Conservation (phyloP, 805 yeast genomes). For the Candida vaughaniae region DNA sequence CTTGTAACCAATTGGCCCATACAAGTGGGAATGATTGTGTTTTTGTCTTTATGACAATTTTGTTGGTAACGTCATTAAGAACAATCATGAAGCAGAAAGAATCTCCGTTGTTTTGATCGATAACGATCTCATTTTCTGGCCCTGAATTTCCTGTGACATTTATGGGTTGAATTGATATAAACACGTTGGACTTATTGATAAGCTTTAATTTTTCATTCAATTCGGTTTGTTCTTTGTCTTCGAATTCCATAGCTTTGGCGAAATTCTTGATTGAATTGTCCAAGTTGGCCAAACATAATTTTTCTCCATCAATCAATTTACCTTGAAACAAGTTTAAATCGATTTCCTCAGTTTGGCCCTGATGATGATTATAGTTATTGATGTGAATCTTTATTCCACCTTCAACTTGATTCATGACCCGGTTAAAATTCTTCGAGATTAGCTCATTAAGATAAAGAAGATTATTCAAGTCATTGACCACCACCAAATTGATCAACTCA, state of each 20-base stretch:
- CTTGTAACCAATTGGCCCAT: conserved; percentile 94
- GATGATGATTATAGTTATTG: conserved; percentile 45
- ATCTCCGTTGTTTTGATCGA: conserved; percentile 47
- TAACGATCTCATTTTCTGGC: conserved; percentile 29
- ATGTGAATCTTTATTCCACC: conserved; percentile 69
- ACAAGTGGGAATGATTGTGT: conserved; percentile 88
- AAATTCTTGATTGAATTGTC: conserved; percentile 64
- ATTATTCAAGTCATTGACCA: conserved; percentile 66
- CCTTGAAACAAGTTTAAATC: conserved; percentile 71
- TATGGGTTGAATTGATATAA: conserved; percentile 68
- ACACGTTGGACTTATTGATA: conserved; percentile 56
- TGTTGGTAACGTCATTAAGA: conserved; percentile 76
- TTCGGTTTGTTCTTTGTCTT: conserved; percentile 17
- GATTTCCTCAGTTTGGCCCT: conserved; percentile 30
- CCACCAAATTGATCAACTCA: conserved; percentile 38
- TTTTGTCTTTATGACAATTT: conserved; percentile 67
- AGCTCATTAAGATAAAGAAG: conserved; percentile 47
- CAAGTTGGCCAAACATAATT: conserved; percentile 82
- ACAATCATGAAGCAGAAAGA: conserved; percentile 76
- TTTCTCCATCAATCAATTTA: conserved; percentile 78
- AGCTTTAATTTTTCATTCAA: conserved; percentile 15
- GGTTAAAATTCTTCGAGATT: conserved; percentile 54
- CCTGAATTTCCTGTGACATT: conserved; percentile 18
- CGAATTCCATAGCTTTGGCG: conserved; percentile 19
- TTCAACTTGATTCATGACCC: conserved; percentile 72